Evolutionary conservation across 345 rosid species (phyloP), one percentile per base, ranked within the genome.

Genomic region (Pistacia vera): DNA sequence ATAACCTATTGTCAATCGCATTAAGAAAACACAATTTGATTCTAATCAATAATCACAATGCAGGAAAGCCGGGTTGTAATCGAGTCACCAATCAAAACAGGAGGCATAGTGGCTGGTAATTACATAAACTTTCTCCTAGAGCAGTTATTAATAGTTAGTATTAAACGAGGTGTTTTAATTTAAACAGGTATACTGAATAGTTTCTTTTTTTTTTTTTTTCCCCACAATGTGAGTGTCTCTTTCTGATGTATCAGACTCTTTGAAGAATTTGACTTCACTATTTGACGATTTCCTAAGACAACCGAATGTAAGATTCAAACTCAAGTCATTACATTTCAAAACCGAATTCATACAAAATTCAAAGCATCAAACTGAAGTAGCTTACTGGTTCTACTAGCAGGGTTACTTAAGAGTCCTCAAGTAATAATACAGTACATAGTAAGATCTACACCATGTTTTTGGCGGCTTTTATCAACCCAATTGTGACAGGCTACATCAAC

Each of bases 41-140:
- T 60, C 58, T 65, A 57, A 72, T 13, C n/a, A 51, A 70, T 7
- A 56, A 11, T 58, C 17, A 36, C 2, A 63, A 13, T 80, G 84
- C 89, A 94, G 97, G 90, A 91, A 86, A 60, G 95, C 90, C 18
- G 56, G 63, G 79, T 88, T 68, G 71, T 92, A 62, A 89, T 78
- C 7, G 96, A 91, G 75, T 92, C 96, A 41, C 96, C 96, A 10
- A 81, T 92, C 80, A 94, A 94, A 86, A 93, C 92, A 46, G 97
- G 97, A 82, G 87, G 88, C 78, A 67, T 87, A 8, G 88, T 80
- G n/a, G 72, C 82, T 94, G 97, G 98, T 92, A 86, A 88, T 62
- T 30, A 60, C 57, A 70, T 20, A 11, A 11, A 17, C n/a, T n/a
- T 17, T 36, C 25, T 9, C 4, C 18, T 41, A 36, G 6, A 55